A percentile compares a stretch with the other conserved stretches of the same genome.
phyloP scores from a whole-genome alignment of 2,329 filamentous ascomycete genomes.

The Intubia oerlemansii region DNA sequence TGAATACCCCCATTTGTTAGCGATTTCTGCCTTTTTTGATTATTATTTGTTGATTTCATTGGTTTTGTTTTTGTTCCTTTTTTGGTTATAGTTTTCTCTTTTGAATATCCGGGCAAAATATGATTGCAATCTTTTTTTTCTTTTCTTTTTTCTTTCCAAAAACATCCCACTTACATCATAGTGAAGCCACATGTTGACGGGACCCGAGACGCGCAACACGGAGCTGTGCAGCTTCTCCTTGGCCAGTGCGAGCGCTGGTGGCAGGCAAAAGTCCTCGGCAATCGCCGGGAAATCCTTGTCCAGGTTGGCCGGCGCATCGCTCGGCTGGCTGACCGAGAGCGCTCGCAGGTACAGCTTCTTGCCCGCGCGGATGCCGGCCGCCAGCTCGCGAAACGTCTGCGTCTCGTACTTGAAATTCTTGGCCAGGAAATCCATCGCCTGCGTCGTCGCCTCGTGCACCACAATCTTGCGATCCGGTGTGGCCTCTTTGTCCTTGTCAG shows the following conservation, averaged over 20 bases:
- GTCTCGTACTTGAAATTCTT: slow-evolving; percentile 70
- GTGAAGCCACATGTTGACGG: slow-evolving; percentile 74
- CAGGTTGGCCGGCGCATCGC: slow-evolving; percentile 48
- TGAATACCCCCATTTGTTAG: too few relatives aligned
- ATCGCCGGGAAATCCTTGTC: slow-evolving; percentile 50
- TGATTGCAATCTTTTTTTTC: not conserved
- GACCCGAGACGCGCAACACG: slow-evolving; percentile 57
- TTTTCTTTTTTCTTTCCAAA: not conserved
- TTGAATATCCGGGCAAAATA: too few relatives aligned
- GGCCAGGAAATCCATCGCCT: slow-evolving; percentile 56
- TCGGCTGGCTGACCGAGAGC: slow-evolving; percentile 46
- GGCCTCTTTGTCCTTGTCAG: slow-evolving; percentile 33
- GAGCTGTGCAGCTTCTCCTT: slow-evolving; percentile 51
- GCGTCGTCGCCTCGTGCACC: slow-evolving; percentile 45
- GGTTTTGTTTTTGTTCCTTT: too few relatives aligned
- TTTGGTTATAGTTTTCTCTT: too few relatives aligned
- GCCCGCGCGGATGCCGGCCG: slow-evolving; percentile 35
- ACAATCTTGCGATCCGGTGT: slow-evolving; percentile 43
- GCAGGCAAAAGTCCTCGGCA: slow-evolving; percentile 47
- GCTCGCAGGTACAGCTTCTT: slow-evolving; percentile 57
- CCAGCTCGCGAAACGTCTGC: slow-evolving; percentile 43
- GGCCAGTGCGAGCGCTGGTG: slow-evolving; percentile 36
- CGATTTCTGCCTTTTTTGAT: too few relatives aligned
- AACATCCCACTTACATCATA: slow-evolving; percentile 41
- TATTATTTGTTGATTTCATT: not conserved